These are phyloP conservation scores for Phlebiopsis flavidoalba DNA, from an alignment of 768 basidiomycete species.

Conservation along the genomic window DNA sequence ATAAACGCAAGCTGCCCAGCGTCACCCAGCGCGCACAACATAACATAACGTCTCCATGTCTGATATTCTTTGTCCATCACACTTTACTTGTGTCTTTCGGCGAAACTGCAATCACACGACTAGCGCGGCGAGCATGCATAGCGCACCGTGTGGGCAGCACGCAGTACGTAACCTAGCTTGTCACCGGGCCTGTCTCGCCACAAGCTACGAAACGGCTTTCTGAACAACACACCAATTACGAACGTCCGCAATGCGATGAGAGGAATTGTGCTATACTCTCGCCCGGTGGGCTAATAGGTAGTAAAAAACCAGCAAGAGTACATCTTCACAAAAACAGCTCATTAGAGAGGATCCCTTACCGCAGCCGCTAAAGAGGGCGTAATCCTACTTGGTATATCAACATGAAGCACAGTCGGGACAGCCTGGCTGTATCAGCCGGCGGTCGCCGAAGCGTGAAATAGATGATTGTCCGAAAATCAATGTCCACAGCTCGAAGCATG, in stretches of 20 bases:
- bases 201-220: not conserved
- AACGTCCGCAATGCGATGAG: too few relatives aligned
- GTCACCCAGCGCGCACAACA: too few relatives aligned
- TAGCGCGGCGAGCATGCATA: not conserved
- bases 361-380: not conserved
- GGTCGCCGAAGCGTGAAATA: not conserved
- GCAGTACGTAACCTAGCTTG: too few relatives aligned
- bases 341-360: not conserved
- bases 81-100: too few relatives aligned
- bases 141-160: not conserved
- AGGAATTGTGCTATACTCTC: not conserved
- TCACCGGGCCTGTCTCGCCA: too few relatives aligned
- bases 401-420: not conserved
- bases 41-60: too few relatives aligned
- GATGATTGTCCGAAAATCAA: not conserved
- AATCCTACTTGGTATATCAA: not conserved
- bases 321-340: conserved; percentile 1
- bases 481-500: not conserved
- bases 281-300: not conserved
- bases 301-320: not conserved
- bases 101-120: conserved; percentile 11
- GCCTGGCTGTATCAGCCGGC: too few relatives aligned
- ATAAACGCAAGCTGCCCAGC: too few relatives aligned
- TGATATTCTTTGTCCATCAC: too few relatives aligned
- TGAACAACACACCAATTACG: not conserved